Conservation (phyloP, 139 green algal species). For the Zygnema circumcarinatum region DNA sequence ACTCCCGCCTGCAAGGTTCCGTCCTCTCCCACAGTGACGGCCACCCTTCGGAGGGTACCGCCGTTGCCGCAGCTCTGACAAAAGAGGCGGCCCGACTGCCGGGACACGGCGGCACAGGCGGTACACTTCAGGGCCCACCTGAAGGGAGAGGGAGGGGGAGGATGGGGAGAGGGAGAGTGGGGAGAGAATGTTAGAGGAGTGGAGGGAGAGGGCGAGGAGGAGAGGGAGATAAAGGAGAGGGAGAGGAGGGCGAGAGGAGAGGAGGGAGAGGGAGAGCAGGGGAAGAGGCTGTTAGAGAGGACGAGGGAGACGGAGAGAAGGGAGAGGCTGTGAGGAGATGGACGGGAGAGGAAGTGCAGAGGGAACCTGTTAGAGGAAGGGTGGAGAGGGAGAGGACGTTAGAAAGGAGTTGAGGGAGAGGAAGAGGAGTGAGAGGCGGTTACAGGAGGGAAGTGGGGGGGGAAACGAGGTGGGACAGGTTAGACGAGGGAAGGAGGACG, state of each 20-base stretch:
- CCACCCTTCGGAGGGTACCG: slow-evolving; percentile 78
- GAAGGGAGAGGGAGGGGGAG: not conserved
- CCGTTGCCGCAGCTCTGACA: slow-evolving; percentile 92
- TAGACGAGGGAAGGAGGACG: too few relatives aligned
- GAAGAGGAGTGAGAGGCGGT: not conserved
- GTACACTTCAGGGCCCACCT: slow-evolving; percentile 80
- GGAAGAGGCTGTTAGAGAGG: not conserved
- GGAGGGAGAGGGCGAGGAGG: not conserved
- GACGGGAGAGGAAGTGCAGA: not conserved
- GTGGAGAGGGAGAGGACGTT: too few relatives aligned
- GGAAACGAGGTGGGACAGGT: too few relatives aligned
- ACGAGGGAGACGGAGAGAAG: not conserved
- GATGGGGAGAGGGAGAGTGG: slow-evolving; percentile 1
- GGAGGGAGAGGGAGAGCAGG: not conserved
- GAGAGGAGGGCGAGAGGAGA: not conserved
- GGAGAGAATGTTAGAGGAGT: not conserved
- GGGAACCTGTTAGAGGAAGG: not conserved
- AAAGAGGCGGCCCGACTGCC: slow-evolving; percentile 79
- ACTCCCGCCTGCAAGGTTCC: slow-evolving; percentile 83
- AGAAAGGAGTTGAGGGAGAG: not conserved
- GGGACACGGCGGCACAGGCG: slow-evolving; percentile 71
- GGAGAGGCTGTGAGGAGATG: not conserved
- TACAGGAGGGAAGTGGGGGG: too few relatives aligned
- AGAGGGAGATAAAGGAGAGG: not conserved
- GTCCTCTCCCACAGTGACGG: slow-evolving; percentile 72